Conservation (phyloP, 805 yeast genomes). For the Sporopachydermia lactativora region DNA sequence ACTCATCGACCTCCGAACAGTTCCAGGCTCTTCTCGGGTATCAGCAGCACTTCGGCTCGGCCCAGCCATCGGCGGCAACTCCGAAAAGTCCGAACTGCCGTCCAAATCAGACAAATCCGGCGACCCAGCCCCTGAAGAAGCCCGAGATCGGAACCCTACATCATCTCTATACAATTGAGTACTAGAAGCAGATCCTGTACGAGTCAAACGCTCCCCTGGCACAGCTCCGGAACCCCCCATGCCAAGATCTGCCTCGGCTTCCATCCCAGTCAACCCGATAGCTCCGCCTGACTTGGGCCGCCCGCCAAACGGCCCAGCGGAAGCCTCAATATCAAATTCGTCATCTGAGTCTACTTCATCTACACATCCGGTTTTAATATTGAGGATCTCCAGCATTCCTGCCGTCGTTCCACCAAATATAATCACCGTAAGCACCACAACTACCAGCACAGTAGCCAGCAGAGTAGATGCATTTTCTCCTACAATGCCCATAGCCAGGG, state of each 20-base stretch:
- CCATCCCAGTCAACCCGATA: slow-evolving; percentile 3
- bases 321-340: slow-evolving; percentile 86
- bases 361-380: slow-evolving; percentile 82
- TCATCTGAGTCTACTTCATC: slow-evolving; percentile 81
- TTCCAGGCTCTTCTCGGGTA: neutral
- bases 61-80: slow-evolving; percentile 20
- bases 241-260: neutral
- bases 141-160: slow-evolving; percentile 2
- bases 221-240: no score
- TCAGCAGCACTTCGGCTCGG: neutral
- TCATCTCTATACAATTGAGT: neutral
- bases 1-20: slow-evolving; percentile 1
- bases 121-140: slow-evolving; percentile 3
- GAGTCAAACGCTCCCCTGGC: neutral
- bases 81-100: slow-evolving; percentile 20
- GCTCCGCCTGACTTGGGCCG: neutral
- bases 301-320: slow-evolving; percentile 16
- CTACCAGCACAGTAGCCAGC: slow-evolving; percentile 90
- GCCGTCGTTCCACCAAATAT: slow-evolving; percentile 98
- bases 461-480: slow-evolving; percentile 85
- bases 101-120: slow-evolving; percentile 17
- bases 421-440: slow-evolving; percentile 90
- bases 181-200: neutral
- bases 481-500: slow-evolving; percentile 92
- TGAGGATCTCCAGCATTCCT: slow-evolving; percentile 89